phyloP scores from a whole-genome alignment of 2,329 filamentous ascomycete species.

The Calonectria montana region DNA sequence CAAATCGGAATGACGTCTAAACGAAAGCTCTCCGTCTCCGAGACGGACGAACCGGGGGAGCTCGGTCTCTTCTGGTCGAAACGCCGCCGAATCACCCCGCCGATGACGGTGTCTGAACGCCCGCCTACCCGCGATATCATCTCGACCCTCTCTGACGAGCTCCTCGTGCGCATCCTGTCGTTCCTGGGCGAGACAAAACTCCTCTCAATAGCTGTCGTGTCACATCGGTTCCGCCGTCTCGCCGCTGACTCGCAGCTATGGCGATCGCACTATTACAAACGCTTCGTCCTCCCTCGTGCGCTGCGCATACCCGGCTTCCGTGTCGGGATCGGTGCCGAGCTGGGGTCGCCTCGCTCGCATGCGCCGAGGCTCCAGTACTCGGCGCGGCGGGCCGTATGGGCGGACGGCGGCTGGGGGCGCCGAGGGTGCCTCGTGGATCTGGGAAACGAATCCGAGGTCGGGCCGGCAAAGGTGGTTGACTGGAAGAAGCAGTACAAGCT shows the following conservation, averaged over 20 bases:
- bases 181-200: constrained; percentile 78
- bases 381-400: constrained; percentile 57
- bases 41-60: constrained; percentile 7
- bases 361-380: constrained; percentile 57
- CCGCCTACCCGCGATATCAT: constrained; percentile 65
- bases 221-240: constrained; percentile 77
- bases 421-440: constrained; percentile 63
- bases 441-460: constrained; percentile 49
- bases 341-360: constrained; percentile 20
- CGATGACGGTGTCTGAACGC: constrained; percentile 3
- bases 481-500: constrained; percentile 94
- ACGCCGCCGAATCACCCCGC: constrained; percentile 33
- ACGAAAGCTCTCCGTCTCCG: constrained; percentile 32
- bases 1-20: constrained; percentile 38
- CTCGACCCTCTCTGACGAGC: constrained; percentile 84
- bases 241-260: constrained; percentile 88
- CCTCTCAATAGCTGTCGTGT: constrained; percentile 73
- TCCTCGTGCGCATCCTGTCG: constrained; percentile 85
- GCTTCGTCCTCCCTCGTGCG: constrained; percentile 86
- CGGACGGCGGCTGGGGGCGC: constrained; percentile 53
- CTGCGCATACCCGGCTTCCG: constrained; percentile 77
- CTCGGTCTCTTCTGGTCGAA: constrained; percentile 33
- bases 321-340: constrained; percentile 44
- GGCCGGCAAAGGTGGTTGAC: constrained; percentile 60
- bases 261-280: constrained; percentile 88